Base-by-base conservation (phyloP, 2,329 filamentous ascomycete genomes). In the Colletotrichum aenigma region DNA sequence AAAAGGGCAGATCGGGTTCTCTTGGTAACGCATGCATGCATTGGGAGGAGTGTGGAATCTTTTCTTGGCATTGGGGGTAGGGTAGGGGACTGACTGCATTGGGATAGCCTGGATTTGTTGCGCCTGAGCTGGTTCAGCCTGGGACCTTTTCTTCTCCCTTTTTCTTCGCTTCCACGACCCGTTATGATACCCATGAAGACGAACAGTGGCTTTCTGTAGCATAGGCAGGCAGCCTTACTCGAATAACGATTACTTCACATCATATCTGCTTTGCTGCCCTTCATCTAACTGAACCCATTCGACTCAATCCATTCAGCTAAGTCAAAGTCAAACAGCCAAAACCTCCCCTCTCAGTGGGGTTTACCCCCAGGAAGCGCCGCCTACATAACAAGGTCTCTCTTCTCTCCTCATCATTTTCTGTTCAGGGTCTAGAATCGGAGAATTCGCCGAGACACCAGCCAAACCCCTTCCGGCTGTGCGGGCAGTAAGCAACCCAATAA, bases 111-210 rank as follows among this genome's bases (percentile, higher is more conserved):
- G 60, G 26, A 30, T 48, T 48, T 65, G 18, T 28, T 21, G 38
- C 15, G 48, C n/a, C 12, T 36, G 13, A 26, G 55, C 52, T 62
- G 38, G 12, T 34, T 60, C 62, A 43, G 62, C 43, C 67, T 48
- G 73, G 65, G 26, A 21, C 28, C 21, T 16, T 66, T 58, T 18
- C 38, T 38, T 68, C 38, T 32, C 18, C 38, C 28, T 34, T 24
- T 26, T 36, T 34, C n/a, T 28, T 66, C 13, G 7, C 38, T 61
- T 70, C 26, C 43, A 75, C 43, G 73, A 75, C 69, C 62, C 56
- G 69, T 73, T 68, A 75, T 30, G 73, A 73, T 75, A 64, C 69
- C 73, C 67, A 75, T 64, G 73, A 75, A 48, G 18, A 56, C 26
- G 24, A 72, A 38, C 34, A n/a, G 36, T 52, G 34, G 67, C 67